phyloP scores from a whole-genome alignment of 805 yeast species.

The Wickerhamiella slavikovae region DNA sequence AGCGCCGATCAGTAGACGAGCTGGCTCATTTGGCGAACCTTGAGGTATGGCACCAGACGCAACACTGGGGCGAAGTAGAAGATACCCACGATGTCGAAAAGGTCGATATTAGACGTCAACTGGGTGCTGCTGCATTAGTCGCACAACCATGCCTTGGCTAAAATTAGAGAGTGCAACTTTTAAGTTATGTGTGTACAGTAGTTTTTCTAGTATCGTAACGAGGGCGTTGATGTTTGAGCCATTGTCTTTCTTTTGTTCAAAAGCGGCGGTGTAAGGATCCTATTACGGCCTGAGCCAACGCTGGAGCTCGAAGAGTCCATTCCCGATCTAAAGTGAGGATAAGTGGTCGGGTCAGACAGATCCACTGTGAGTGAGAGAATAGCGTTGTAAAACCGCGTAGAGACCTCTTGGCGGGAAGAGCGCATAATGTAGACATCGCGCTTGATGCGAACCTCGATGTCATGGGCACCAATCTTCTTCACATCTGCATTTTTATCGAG shows the following conservation, averaged over 20 bases:
- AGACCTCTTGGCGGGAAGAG: constrained; percentile 8
- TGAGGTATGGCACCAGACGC: constrained; percentile 70
- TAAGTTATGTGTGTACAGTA: not conserved
- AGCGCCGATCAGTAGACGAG: constrained; percentile 33
- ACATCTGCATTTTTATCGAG: constrained; percentile 8
- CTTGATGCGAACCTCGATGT: constrained; percentile 9
- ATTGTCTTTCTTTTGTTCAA: too few species aligned
- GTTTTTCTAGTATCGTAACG: not conserved
- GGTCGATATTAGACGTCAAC: constrained; percentile 66
- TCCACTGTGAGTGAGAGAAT: constrained; percentile 7
- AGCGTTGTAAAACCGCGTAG: constrained; percentile 8
- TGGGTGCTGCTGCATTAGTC: constrained; percentile 68
- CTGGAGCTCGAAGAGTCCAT: too few species aligned
- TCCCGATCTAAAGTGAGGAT: too few species aligned
- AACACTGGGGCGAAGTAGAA: constrained; percentile 95
- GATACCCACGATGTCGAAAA: constrained; percentile 97
- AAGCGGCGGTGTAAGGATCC: too few species aligned
- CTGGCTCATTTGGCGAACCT: constrained; percentile 58
- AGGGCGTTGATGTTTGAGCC: too few species aligned
- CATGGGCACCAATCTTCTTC: constrained; percentile 10
- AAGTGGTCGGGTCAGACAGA: too few species aligned
- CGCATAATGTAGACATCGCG: constrained; percentile 13
- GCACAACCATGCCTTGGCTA: constrained; percentile 45
- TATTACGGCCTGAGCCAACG: too few species aligned
- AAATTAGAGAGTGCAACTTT: not conserved